phyloP scores from a whole-genome alignment of 129 eudicot species.

The Escallonia herrerae region DNA sequence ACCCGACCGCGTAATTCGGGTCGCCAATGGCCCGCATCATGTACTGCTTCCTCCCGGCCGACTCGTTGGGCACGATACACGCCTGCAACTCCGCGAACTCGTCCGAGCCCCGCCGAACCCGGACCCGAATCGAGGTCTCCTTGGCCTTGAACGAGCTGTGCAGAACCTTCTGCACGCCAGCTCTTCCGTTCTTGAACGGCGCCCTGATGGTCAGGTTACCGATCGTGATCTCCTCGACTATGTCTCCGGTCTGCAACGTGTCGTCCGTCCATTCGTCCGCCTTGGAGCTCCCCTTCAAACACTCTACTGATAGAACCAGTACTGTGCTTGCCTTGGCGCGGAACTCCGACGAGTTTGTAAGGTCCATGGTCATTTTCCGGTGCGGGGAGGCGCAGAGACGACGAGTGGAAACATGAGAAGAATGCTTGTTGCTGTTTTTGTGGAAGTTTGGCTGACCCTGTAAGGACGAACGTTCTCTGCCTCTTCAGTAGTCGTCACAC shows the following conservation, averaged over 20 bases:
- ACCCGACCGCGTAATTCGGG: constrained; percentile 84
- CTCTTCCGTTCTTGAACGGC: constrained; percentile 68
- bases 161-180: constrained; percentile 59
- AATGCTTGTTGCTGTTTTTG: too few relatives aligned
- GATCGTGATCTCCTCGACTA: constrained; percentile 59
- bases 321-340: constrained; percentile 5
- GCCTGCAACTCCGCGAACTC: constrained; percentile 64
- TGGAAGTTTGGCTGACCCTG: too few relatives aligned
- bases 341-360: constrained; percentile 36
- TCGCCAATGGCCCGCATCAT: constrained; percentile 74
- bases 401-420: too few relatives aligned
- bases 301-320: constrained; percentile 54
- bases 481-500: too few relatives aligned
- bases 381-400: too few relatives aligned
- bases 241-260: constrained; percentile 76
- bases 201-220: constrained; percentile 42
- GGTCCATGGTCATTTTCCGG: constrained; percentile 63
- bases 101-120: constrained; percentile 52
- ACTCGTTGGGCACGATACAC: constrained; percentile 74
- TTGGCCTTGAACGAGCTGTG: constrained; percentile 51
- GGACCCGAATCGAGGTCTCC: constrained; percentile 58
- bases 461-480: too few relatives aligned
- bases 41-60: constrained; percentile 56
- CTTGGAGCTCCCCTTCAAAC: constrained; percentile 68
- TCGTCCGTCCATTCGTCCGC: constrained; percentile 87